Evolutionary conservation across 2,329 filamentous ascomycete species (phyloP), one percentile per base, ranked within the genome.

Genomic region (Leptographium radiaticola): DNA sequence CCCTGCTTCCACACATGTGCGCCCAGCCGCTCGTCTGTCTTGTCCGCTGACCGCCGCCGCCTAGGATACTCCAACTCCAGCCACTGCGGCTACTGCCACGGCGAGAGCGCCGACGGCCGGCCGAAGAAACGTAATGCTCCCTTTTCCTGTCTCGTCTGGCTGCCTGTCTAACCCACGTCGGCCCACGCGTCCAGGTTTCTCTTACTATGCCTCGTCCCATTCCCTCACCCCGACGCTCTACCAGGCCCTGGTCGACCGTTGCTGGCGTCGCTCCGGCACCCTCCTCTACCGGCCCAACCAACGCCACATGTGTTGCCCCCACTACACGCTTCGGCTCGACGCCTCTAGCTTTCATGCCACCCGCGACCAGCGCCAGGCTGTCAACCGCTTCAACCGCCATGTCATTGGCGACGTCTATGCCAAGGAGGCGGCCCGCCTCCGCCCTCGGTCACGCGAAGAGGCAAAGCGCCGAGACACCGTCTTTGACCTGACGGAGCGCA

Each of bases 271-370:
- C 58, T 89, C 82, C 40, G 82, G 79, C 16, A 80, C 71, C 33
- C 72, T 89, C 10, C 71, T 93, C 49, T 93, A 93, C 68, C 81
- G 87, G 57, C 87, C 87, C 15, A 85, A 93, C 66, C 83, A 88
- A 62, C 77, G 77, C 55, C 75, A 82, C 54, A 87, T 89, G 57
- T 98, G 93, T 64, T 98, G 93, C 67, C 89, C 90, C 46, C 89
- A 96, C 64, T 97, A 91, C 66, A 89, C 86, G 1, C 83, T 93
- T 53, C 81, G 86, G 48, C 73, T 90, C 20, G 84, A 88, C 61
- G 80, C 81, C 30, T 66, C 71, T 48, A 70, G 74, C 42, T 87
- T 86, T 68, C 81, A 78, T 59, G 73, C 86, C 7, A 76, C 79
- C 33, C 81, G 79, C 65, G 83, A 88, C 62, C 88, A 93, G 62